Conservation (phyloP, 495 filamentous ascomycete genomes). For the Hypoxylon lenormandii region DNA sequence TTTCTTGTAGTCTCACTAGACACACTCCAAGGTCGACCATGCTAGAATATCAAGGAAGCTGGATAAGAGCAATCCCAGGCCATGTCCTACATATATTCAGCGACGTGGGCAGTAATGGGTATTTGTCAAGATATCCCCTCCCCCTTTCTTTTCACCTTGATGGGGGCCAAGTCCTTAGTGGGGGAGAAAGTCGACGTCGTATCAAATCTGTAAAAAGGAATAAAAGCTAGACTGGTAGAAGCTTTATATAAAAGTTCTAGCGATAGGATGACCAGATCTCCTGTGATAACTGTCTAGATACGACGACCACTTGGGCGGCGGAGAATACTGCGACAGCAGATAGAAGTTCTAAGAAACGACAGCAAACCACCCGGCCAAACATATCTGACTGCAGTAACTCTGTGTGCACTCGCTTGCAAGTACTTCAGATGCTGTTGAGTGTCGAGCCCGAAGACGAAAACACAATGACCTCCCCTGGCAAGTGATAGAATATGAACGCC, state of each 20-base stretch:
- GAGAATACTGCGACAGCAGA: constrained; percentile 4
- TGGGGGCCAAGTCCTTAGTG: too few relatives aligned
- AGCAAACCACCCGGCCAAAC: constrained; percentile 2
- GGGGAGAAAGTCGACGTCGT: too few relatives aligned
- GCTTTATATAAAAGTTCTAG: background rate
- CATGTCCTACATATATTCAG: too few relatives aligned
- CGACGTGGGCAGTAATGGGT: too few relatives aligned
- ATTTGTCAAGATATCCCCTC: too few relatives aligned
- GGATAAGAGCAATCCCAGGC: too few relatives aligned
- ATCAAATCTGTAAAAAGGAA: background rate
- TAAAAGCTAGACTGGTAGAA: background rate
- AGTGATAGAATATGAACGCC: constrained; percentile 22
- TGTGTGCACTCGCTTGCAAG: background rate
- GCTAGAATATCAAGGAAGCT: too few relatives aligned
- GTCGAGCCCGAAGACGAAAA: background rate
- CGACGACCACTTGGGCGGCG: background rate
- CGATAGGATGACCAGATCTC: background rate
- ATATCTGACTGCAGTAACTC: constrained; percentile 1
- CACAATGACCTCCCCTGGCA: background rate
- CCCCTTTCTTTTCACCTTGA: too few relatives aligned
- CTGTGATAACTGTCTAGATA: background rate
- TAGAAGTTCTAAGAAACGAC: constrained; percentile 1
- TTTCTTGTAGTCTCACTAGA: too few relatives aligned
- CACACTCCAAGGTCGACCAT: too few relatives aligned
- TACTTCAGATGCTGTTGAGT: constrained; percentile 13